Evolutionary conservation across 106 monocot species (phyloP).

Genomic region (Triglochin maritima): DNA sequence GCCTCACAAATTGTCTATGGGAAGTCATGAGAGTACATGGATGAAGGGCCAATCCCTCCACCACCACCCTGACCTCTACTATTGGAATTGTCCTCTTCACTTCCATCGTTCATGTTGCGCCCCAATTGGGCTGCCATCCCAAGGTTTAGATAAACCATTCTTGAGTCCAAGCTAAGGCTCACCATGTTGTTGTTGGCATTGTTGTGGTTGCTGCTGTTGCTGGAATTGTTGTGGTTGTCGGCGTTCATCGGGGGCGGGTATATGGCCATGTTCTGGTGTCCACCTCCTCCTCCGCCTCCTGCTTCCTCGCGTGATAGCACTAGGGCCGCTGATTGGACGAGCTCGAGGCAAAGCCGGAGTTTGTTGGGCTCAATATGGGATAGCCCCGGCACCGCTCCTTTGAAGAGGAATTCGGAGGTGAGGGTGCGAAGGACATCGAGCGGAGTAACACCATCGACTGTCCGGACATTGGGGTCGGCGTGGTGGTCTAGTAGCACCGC

Average conservation of each 20-base stretch:
- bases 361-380: constrained; percentile 92
- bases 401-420: constrained; percentile 90
- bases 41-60: constrained; percentile 22
- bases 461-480: constrained; percentile 76
- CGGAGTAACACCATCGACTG: constrained; percentile 73
- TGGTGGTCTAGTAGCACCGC: constrained; percentile 94
- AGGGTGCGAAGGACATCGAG: constrained; percentile 75
- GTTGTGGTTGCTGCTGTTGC: constrained; percentile 18
- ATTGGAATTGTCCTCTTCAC: constrained; percentile 28
- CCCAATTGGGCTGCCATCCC: constrained; percentile 60
- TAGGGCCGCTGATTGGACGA: constrained; percentile 77
- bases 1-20: constrained; percentile 17
- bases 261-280: constrained; percentile 18
- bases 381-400: constrained; percentile 74
- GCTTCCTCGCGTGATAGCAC: constrained; percentile 66
- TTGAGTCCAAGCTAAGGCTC: constrained; percentile 58
- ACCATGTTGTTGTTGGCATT: constrained; percentile 24
- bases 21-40: constrained; percentile 52
- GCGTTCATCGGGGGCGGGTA: constrained; percentile 23
- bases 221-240: constrained; percentile 3
- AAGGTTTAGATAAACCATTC: constrained; percentile 75
- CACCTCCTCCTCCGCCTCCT: constrained; percentile 3
- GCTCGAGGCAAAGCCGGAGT: constrained; percentile 80
- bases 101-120: constrained; percentile 33
- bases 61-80: constrained; percentile 32